A percentile compares a stretch with the other conserved stretches of the same genome.
Evolutionary conservation across 2,329 filamentous ascomycete genomes (phyloP).

Genomic region (Epichloe aotearoae): DNA sequence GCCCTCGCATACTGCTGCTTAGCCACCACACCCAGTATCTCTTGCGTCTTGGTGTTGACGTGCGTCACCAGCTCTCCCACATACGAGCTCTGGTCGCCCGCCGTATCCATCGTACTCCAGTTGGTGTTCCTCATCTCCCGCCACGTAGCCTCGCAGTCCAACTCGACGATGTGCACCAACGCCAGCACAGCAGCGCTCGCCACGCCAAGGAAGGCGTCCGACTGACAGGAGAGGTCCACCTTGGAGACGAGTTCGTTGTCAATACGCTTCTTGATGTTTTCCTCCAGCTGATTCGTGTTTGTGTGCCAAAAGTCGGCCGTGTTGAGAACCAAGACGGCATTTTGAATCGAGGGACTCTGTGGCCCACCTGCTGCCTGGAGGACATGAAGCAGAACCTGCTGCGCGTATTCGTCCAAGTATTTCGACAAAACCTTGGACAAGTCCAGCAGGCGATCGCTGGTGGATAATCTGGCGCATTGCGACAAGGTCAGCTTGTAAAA

Average conservation of each 20-base stretch:
- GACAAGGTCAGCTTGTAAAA: slow-evolving; percentile 89
- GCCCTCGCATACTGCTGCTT: slow-evolving; percentile 92
- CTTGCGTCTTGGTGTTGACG: slow-evolving; percentile 56
- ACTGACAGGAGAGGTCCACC: slow-evolving; percentile 84
- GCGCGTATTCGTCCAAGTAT: slow-evolving; percentile 89
- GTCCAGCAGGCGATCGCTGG: slow-evolving; percentile 74
- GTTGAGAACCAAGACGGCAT: slow-evolving; percentile 78
- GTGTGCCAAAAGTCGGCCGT: slow-evolving; percentile 96
- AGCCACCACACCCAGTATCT: slow-evolving; percentile 63
- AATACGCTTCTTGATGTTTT: slow-evolving; percentile 84
- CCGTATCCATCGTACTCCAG: slow-evolving; percentile 87
- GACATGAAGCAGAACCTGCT: slow-evolving; percentile 73
- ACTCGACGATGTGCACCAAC: slow-evolving; percentile 71
- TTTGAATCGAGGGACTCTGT: slow-evolving; percentile 48
- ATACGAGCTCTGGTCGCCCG: slow-evolving; percentile 88
- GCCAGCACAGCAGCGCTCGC: slow-evolving; percentile 76
- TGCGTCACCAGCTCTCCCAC: slow-evolving; percentile 67
- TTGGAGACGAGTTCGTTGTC: slow-evolving; percentile 61
- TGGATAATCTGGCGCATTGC: slow-evolving; percentile 93
- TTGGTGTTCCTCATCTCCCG: slow-evolving; percentile 94
- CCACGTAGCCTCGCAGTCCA: slow-evolving; percentile 76
- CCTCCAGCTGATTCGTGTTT: slow-evolving; percentile 85
- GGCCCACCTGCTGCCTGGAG: slow-evolving; percentile 41
- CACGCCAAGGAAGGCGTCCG: slow-evolving; percentile 90
- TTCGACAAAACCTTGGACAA: slow-evolving; percentile 76